Evolutionary conservation across 2,329 filamentous ascomycete species (phyloP).

Genomic region (Aspergillus versicolor): DNA sequence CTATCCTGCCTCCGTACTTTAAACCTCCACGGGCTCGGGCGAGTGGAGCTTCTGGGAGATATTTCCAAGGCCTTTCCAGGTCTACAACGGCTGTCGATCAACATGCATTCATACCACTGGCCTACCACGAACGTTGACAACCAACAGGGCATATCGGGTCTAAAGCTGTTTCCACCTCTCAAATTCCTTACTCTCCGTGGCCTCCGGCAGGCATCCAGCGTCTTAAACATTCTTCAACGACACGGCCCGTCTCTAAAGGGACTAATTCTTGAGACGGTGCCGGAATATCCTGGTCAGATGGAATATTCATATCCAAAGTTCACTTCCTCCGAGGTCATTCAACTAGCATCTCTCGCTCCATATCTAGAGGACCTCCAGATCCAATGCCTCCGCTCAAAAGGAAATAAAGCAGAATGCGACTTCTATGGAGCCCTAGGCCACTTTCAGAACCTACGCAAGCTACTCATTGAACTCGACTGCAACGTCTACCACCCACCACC

Average conservation of each 20-base stretch:
- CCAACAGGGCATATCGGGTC: neutral
- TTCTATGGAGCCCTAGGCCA: constrained; percentile 3
- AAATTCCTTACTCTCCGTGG: constrained; percentile 1
- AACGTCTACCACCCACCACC: neutral
- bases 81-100: constrained; percentile 1
- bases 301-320: constrained; percentile 1
- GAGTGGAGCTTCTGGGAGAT: neutral
- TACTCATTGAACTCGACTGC: constrained; percentile 9
- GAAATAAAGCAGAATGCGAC: neutral
- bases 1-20: neutral
- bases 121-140: neutral
- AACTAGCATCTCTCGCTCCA: neutral
- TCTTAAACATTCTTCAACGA: neutral
- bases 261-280: neutral
- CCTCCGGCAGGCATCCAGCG: neutral
- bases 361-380: constrained; percentile 4
- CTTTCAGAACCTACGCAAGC: neutral
- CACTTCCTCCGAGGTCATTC: neutral
- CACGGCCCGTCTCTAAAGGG: constrained; percentile 3
- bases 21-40: neutral
- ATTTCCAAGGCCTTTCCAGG: neutral
- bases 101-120: neutral
- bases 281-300: neutral
- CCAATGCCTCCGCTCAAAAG: constrained; percentile 1
- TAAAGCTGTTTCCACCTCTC: neutral